Evolutionary conservation across 1,139 yeast genomes (phyloP).

Genomic region (Suhomyces atakaporum): DNA sequence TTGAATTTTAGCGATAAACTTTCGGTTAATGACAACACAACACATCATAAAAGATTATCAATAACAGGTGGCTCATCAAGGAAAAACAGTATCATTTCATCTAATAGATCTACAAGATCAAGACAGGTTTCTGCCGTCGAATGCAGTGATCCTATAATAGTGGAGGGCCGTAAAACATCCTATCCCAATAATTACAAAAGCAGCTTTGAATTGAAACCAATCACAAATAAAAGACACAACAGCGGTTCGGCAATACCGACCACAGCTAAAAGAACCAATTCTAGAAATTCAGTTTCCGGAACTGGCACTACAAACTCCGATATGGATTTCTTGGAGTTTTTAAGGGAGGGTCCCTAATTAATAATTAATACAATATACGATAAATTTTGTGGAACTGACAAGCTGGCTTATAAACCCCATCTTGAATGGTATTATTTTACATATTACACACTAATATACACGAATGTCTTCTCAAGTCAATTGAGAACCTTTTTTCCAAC

Average conservation of each 20-base stretch:
- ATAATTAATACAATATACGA: neutral
- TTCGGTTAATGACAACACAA: neutral
- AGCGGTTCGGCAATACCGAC: constrained; percentile 3
- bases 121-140: constrained; percentile 20
- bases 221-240: constrained; percentile 6
- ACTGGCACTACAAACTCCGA: constrained; percentile 22
- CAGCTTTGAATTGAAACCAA: constrained; percentile 11
- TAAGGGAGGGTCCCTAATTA: constrained; percentile 41
- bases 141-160: constrained; percentile 15
- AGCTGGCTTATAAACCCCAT: no score
- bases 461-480: constrained; percentile 6
- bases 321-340: constrained; percentile 52
- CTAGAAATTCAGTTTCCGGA: neutral
- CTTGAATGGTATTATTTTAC: constrained; percentile 7
- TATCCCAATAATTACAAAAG: constrained; percentile 4
- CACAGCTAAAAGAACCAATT: neutral
- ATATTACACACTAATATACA: constrained; percentile 13
- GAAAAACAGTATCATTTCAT: constrained; percentile 16
- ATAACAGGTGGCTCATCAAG: constrained; percentile 11
- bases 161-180: constrained; percentile 13
- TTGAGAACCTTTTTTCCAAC: constrained; percentile 38
- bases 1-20: constrained; percentile 21
- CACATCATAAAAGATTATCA: constrained; percentile 7
- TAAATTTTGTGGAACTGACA: neutral
- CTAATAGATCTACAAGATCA: constrained; percentile 17